Evolutionary conservation across 2,329 filamentous ascomycete genomes (phyloP).

Genomic region (Endoconidiophora laricicola): DNA sequence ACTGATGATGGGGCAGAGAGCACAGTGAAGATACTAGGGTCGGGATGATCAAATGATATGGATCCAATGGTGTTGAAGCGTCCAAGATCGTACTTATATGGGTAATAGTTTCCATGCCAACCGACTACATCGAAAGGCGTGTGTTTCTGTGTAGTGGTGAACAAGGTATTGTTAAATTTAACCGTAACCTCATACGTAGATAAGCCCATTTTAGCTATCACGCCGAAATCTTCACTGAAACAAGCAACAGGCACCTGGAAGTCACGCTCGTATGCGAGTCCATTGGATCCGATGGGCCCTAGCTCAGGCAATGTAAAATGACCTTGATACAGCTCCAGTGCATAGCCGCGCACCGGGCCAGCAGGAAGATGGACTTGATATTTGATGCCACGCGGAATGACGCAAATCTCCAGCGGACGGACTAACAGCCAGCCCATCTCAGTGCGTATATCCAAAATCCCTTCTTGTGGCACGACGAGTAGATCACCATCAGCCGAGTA

Average conservation of each 20-base stretch:
- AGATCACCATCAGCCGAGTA: constrained; percentile 69
- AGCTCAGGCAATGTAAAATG: constrained; percentile 52
- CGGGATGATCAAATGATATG: constrained; percentile 61
- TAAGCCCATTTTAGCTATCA: constrained; percentile 18
- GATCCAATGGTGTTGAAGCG: constrained; percentile 60
- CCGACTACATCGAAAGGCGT: constrained; percentile 65
- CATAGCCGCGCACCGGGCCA: constrained; percentile 48
- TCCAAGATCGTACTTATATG: constrained; percentile 67
- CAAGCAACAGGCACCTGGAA: constrained; percentile 52
- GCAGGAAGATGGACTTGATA: constrained; percentile 47
- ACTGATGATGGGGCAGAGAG: constrained; percentile 45
- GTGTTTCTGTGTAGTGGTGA: constrained; percentile 47
- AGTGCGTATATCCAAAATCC: constrained; percentile 53
- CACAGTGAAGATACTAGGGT: constrained; percentile 63
- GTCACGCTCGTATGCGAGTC: constrained; percentile 51
- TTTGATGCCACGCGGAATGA: constrained; percentile 52
- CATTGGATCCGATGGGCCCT: constrained; percentile 51
- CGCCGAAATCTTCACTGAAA: constrained; percentile 40
- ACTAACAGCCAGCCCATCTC: constrained; percentile 54
- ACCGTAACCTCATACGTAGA: constrained; percentile 33
- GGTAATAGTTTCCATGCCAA: constrained; percentile 68
- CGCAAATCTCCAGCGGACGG: constrained; percentile 54
- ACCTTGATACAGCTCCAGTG: constrained; percentile 51
- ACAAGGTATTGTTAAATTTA: constrained; percentile 54
- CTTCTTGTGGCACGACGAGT: constrained; percentile 54